These are phyloP conservation scores for Lactuca sativa DNA, from an alignment of 129 eudicot genomes.

Conservation along the genomic window DNA sequence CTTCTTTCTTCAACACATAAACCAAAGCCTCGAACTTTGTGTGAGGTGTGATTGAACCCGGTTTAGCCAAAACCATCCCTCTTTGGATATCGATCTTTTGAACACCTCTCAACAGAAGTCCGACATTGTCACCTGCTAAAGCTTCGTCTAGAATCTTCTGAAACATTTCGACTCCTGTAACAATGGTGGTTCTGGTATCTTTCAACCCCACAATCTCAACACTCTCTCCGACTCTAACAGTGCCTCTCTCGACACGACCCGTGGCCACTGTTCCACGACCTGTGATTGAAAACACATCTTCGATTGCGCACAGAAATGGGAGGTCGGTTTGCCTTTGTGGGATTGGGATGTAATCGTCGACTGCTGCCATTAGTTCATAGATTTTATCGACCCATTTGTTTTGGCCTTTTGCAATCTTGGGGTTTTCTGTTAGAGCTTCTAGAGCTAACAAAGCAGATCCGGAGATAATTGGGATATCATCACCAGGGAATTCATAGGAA, in stretches of 20 bases:
- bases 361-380: slow-evolving; percentile 62
- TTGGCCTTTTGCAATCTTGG: slow-evolving; percentile 54
- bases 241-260: slow-evolving; percentile 89
- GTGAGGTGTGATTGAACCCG: slow-evolving; percentile 67
- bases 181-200: slow-evolving; percentile 65
- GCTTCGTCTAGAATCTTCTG: slow-evolving; percentile 86
- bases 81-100: slow-evolving; percentile 71
- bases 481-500: slow-evolving; percentile 79
- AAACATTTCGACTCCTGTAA: slow-evolving; percentile 92
- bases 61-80: slow-evolving; percentile 88
- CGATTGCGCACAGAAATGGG: slow-evolving; percentile 69
- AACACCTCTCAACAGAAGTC: slow-evolving; percentile 72
- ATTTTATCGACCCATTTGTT: slow-evolving; percentile 79
- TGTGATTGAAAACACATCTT: slow-evolving; percentile 80
- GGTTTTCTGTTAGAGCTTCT: slow-evolving; percentile 75
- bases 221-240: slow-evolving; percentile 62
- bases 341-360: slow-evolving; percentile 65
- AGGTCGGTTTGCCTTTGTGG: slow-evolving; percentile 67
- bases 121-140: slow-evolving; percentile 85
- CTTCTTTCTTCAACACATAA: slow-evolving; percentile 88
- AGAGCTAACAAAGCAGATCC: slow-evolving; percentile 78
- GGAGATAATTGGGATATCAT: slow-evolving; percentile 66
- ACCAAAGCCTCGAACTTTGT: slow-evolving; percentile 76
- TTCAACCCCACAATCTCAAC: slow-evolving; percentile 79
- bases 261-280: slow-evolving; percentile 95